A percentile compares a stretch with the other conserved stretches of the same genome.
phyloP scores from a whole-genome alignment of 306 rosid species.

The Mimosa pudica region DNA sequence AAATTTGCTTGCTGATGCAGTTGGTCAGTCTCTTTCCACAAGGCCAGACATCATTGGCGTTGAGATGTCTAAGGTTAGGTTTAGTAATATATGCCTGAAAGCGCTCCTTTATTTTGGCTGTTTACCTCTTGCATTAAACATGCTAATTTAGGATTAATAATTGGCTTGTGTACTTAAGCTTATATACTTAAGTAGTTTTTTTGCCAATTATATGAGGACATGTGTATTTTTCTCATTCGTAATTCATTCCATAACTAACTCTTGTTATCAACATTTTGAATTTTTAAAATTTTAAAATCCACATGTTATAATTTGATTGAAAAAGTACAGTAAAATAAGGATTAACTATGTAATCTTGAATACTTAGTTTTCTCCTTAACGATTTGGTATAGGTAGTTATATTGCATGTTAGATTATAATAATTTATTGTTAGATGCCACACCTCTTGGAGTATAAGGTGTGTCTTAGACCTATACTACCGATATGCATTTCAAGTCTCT shows the following conservation, averaged over 20 bases:
- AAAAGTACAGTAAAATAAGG: neutral
- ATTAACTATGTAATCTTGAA: too few species aligned
- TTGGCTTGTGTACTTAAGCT: neutral
- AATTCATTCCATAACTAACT: neutral
- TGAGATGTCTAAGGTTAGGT: slow-evolving; percentile 89
- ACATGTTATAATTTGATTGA: neutral
- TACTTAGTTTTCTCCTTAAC: neutral
- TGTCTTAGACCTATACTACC: slow-evolving; percentile 20
- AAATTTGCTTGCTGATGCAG: slow-evolving; percentile 78
- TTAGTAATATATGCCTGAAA: slow-evolving; percentile 11
- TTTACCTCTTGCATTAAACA: slow-evolving; percentile 24
- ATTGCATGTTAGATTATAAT: slow-evolving; percentile 26
- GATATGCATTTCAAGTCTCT: slow-evolving; percentile 8
- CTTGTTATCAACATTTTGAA: neutral
- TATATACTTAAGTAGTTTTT: neutral
- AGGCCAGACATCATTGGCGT: slow-evolving; percentile 95
- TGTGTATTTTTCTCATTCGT: neutral
- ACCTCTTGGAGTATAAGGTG: slow-evolving; percentile 1
- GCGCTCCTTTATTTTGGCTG: slow-evolving; percentile 22
- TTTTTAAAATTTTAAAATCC: neutral
- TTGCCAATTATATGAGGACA: neutral
- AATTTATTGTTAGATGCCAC: slow-evolving; percentile 21
- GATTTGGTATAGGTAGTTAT: neutral
- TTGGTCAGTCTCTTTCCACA: slow-evolving; percentile 97
- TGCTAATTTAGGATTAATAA: slow-evolving; percentile 20